Evolutionary conservation across 257 asterid genomes (phyloP), one percentile per base, ranked within the genome.

Genomic region (Misopates orontium): DNA sequence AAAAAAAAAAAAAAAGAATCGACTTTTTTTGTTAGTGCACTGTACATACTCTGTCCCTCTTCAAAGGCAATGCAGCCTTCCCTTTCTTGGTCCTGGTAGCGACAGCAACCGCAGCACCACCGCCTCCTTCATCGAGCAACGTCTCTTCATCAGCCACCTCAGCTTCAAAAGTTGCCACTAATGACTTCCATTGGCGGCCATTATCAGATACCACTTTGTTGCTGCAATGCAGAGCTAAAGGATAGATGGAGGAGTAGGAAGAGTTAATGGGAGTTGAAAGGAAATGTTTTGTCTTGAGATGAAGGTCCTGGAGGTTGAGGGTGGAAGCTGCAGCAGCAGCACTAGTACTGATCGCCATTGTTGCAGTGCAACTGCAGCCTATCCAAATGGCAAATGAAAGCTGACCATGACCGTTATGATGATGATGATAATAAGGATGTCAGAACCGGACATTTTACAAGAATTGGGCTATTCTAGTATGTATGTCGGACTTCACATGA

Each of bases 41-140:
- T 6, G 53, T 40, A 71, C 88, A 65, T 89, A 90, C 96, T 62
- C 90, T 84, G 72, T 90, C 96, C 77, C 90, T 85, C 81, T 87
- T 90, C 71, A 87, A 75, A 31, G 67, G 87, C 84, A 90, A 77
- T 21, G 92, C 95, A 70, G 96, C 96, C 79, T 90, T 90, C 48
- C 97, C 97, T 75, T 79, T 90, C 89, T 85, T 90, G 7, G 95
- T 90, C 82, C 81, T 87, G 4, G 83, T 62, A 0, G 78, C 77
- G 55, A 87, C 86, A 36, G 79, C 76, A 52, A 87, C 85, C 28
- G 80, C 78, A 48, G 58, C 77, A 24, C 73, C 78, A 31, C 60
- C 83, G 41, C 74, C 83, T 21, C 64, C 81, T 4, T 63, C 82
- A 23, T 64, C 85, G 5, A 44, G 71, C 20, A 77, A 84, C 40